These are phyloP conservation scores for Kwoniella sp. DNA, from an alignment of 768 basidiomycete species.

Conservation along the genomic window DNA sequence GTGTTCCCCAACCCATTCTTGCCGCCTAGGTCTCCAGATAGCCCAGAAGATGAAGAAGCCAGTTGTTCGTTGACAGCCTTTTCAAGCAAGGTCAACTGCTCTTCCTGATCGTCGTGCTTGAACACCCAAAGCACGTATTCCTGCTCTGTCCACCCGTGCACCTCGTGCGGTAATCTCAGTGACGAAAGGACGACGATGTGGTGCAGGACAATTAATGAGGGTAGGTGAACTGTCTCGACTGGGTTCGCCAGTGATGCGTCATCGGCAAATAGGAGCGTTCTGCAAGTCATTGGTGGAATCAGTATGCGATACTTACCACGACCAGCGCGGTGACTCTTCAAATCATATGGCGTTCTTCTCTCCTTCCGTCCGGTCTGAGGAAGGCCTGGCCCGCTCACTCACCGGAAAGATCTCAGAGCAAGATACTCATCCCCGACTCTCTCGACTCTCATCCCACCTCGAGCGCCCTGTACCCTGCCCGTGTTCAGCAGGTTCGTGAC, in stretches of 20 bases:
- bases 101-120: slow-evolving; percentile 74
- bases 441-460: slow-evolving; percentile 70
- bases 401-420: slow-evolving; percentile 83
- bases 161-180: slow-evolving; percentile 70
- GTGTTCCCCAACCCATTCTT: slow-evolving; percentile 60
- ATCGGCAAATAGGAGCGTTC: slow-evolving; percentile 87
- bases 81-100: slow-evolving; percentile 78
- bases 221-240: slow-evolving; percentile 72
- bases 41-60: slow-evolving; percentile 61
- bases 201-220: slow-evolving; percentile 77
- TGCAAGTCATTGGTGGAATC: too few species aligned
- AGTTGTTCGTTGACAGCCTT: slow-evolving; percentile 64
- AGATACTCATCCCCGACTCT: slow-evolving; percentile 84
- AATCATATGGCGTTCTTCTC: not conserved
- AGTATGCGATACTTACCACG: too few species aligned
- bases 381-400: slow-evolving; percentile 38
- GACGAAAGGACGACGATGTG: slow-evolving; percentile 91
- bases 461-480: slow-evolving; percentile 56
- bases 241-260: slow-evolving; percentile 69
- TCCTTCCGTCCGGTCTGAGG: not conserved
- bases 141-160: slow-evolving; percentile 91
- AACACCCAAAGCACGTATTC: slow-evolving; percentile 97
- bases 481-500: slow-evolving; percentile 72
- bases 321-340: too few species aligned
- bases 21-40: slow-evolving; percentile 54